Percentiles rank a stretch among this genome's conserved stretches.
phyloP scores from a whole-genome alignment of 2,329 filamentous ascomycete genomes.

The Penicillium sp. region DNA sequence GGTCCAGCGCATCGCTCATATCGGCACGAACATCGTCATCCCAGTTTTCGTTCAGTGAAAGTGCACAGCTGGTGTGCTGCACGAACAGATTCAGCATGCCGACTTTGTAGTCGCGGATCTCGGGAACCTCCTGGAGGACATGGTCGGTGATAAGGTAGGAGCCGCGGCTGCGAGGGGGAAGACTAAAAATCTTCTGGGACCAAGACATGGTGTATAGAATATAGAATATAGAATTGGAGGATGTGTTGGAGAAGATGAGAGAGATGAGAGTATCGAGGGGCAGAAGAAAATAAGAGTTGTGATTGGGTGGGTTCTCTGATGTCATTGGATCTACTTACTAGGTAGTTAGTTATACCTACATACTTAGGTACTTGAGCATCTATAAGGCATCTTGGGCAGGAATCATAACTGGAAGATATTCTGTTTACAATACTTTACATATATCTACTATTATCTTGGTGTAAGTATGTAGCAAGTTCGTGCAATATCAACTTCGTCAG shows the following conservation, averaged over 20 bases:
- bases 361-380: too few species aligned
- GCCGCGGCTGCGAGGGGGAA: constrained; percentile 68
- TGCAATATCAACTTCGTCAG: too few species aligned
- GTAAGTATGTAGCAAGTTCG: too few species aligned
- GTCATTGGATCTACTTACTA: constrained; percentile 23
- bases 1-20: constrained; percentile 88
- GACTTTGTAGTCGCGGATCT: constrained; percentile 73
- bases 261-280: constrained; percentile 5
- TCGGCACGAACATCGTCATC: constrained; percentile 78
- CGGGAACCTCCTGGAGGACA: constrained; percentile 62
- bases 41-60: constrained; percentile 88
- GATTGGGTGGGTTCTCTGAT: constrained; percentile 36
- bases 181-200: constrained; percentile 75
- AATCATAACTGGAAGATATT: too few species aligned
- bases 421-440: too few species aligned
- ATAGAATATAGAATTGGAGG: constrained; percentile 3
- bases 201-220: constrained; percentile 48
- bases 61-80: constrained; percentile 86
- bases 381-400: too few species aligned
- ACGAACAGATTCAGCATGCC: constrained; percentile 83
- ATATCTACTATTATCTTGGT: too few species aligned
- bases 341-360: too few species aligned
- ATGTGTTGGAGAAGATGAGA: constrained; percentile 17
- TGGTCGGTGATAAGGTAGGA: constrained; percentile 82
- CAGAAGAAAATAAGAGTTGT: constrained; percentile 39